Base-by-base conservation (phyloP, 345 rosid species). In the Eucalyptus urophylla region DNA sequence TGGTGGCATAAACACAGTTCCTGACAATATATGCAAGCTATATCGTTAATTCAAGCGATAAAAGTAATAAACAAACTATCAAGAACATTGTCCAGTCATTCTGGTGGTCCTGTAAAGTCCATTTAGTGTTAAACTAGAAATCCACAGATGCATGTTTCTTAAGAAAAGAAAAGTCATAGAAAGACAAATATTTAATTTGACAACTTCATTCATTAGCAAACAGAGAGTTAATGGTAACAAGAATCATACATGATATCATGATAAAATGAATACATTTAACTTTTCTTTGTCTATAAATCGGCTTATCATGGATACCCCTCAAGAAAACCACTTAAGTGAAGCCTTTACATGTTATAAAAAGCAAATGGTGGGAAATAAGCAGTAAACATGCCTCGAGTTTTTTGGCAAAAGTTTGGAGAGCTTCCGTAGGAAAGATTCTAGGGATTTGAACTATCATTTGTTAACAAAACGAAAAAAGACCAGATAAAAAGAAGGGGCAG, bases 191-290 rank as follows among this genome's bases (percentile, higher is more conserved):
- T 50, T 50, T 50, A 50, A 5, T 50, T 50, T 50, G 53, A 50
- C 53, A 50, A 50, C 53, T 50, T 50, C 53, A 50, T 50, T 50
- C 53, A 50, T 50, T 50, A 50, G 53, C 53, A 14, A 50, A 50
- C 7, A 14, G 53, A 50, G 53, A 50, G 53, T 50, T n/a, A 1
- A 67, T 7, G 15, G 72, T 56, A 56, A 2, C 60, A 8, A 24
- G 60, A 56, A 56, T 98, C 98, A 97, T 3, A 99, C 99, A 62
- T 96, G 50, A 83, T 27, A 31, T n/a, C 76, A 1, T 67, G 21
- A 67, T 31, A 67, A 67, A 67, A n/a, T n/a, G 21, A 67, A n/a
- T 15, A 15, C 76, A 67, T 67, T n/a, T 8, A 4, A n/a, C 72
- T 7, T 67, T 31, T 3, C 11, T n/a, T 0, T 53, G 56, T n/a